Evolutionary conservation across 2,329 filamentous ascomycete genomes (phyloP), one percentile per base, ranked within the genome.

Genomic region (Cordyceps militaris): DNA sequence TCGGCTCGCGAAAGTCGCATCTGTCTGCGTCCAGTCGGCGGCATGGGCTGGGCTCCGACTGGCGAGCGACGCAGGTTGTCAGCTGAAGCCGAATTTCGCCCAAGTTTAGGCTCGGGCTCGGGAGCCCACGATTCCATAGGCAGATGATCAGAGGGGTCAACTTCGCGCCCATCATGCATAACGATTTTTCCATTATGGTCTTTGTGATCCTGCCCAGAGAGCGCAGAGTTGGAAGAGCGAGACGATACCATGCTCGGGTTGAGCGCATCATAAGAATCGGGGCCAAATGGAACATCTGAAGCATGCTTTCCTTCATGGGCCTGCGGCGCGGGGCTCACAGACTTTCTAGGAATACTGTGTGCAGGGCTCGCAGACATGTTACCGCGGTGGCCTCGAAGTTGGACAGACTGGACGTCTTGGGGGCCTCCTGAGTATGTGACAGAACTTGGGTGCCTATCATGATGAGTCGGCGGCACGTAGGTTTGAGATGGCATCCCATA

Each of bases 131-230:
- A 83, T 57, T 89, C 84, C 67, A 90, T 82, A 0, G 89, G 89
- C 14, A 92, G 76, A 66, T 92, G 88, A 69, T 93, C 89, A 0
- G 87, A 90, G 1, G 89, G 89, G 66, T 93, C 89, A 57, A 93
- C 81, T 65, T 91, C 86, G 57, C 86, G 80, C 7, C 89, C 89
- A 66, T 91, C 87, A 61, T 88, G 80, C 1, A 84, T 87, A 55
- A 91, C 84, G 60, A 92, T 90, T 66, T 89, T 89, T 9, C 83
- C 85, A 53, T 81, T 79, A 0, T 77, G 73, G 55, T 84, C 82
- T 62, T 78, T 74, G 52, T 75, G 76, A 49, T 78, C 66, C 36
- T 56, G 56, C 1, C 64, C 65, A 21, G 63, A 61, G 16, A 52
- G 11, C n/a, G 62, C 74, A 1, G 65, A 60, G n/a, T 67, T 65